Evolutionary conservation across 208 protist species (phyloP), one percentile per base, ranked within the genome.

Genomic region (Vickermania spadyakhi): DNA sequence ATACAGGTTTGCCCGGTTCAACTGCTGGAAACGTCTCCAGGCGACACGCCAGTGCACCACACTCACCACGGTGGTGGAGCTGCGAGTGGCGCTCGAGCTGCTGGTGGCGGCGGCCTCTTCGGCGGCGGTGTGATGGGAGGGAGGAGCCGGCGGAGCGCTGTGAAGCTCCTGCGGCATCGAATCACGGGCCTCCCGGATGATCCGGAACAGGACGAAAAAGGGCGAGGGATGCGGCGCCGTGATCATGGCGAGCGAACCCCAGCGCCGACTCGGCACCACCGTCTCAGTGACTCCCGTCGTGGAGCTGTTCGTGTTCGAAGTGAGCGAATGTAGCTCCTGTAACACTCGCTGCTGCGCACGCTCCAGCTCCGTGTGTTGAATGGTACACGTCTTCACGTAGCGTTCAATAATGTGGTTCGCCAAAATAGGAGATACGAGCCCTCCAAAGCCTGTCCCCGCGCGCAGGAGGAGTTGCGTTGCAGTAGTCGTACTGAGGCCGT

Each of bases 11-110:
- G 84, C 70, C 54, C 78, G 68, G 58, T 94, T 94, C 1, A 94
- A 71, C 28, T 64, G 69, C 55, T 91, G 84, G 53, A 94, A 91
- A 52, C 66, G 66, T 30, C 63, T 61, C 84, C 84, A 94, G 3
- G 77, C 77, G n/a, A 91, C 51, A 56, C 79, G 73, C 84, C 87
- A 94, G 62, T 94, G 87, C 49, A 91, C 63, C 82, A 94, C 79
- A 23, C 31, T 18, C 11, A 62, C 31, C 14, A 53, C 29, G 51
- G 52, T 31, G 28, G 56, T 2, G 21, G 36, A 26, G 28, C 52
- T 52, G 18, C 28, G 56, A 18, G 41, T 49, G 11, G 51, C 13
- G 13, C 21, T 28, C 25, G 51, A 5, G 7, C n/a, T 28, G 7
- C n/a, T 11, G 21, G 51, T 7, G n/a, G 51, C n/a, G 11, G 36